phyloP scores from a whole-genome alignment of 1,284 basidiomycete genomes.

The Ganoderma sinense region DNA sequence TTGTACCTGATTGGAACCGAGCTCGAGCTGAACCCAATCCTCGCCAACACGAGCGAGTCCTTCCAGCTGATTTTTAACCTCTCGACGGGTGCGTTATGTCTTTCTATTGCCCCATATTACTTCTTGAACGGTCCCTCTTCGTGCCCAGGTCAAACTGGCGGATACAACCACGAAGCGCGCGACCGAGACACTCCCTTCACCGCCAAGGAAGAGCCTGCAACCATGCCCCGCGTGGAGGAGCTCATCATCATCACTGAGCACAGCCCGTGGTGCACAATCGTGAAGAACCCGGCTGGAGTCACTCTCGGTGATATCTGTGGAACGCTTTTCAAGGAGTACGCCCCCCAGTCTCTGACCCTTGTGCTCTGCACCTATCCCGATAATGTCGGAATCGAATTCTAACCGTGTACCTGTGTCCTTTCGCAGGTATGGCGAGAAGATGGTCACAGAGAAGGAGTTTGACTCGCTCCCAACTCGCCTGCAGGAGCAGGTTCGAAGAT shows the following conservation, averaged over 20 bases:
- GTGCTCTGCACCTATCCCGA: not conserved
- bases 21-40: slow-evolving; percentile 75
- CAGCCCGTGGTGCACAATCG: slow-evolving; percentile 82
- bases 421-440: slow-evolving; percentile 69
- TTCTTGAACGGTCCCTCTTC: not conserved
- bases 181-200: slow-evolving; percentile 70
- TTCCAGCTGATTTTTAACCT: slow-evolving; percentile 81
- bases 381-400: not conserved
- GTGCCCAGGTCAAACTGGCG: slow-evolving; percentile 59
- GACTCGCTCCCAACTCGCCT: slow-evolving; percentile 61
- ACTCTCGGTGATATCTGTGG: slow-evolving; percentile 75
- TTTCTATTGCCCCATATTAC: not conserved
- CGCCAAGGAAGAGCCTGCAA: slow-evolving; percentile 79
- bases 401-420: not conserved
- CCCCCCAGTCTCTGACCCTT: slow-evolving; percentile 15
- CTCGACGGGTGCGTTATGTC: slow-evolving; percentile 55
- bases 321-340: slow-evolving; percentile 75
- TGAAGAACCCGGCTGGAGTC: slow-evolving; percentile 76
- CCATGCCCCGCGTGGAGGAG: slow-evolving; percentile 77
- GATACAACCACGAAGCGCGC: slow-evolving; percentile 63
- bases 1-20: slow-evolving; percentile 72
- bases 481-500: slow-evolving; percentile 75
- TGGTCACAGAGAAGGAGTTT: slow-evolving; percentile 73
- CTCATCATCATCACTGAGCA: slow-evolving; percentile 76
- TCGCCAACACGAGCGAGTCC: slow-evolving; percentile 53